Base-by-base conservation (phyloP, 1,284 basidiomycete species). In the Vanrija sp. region DNA sequence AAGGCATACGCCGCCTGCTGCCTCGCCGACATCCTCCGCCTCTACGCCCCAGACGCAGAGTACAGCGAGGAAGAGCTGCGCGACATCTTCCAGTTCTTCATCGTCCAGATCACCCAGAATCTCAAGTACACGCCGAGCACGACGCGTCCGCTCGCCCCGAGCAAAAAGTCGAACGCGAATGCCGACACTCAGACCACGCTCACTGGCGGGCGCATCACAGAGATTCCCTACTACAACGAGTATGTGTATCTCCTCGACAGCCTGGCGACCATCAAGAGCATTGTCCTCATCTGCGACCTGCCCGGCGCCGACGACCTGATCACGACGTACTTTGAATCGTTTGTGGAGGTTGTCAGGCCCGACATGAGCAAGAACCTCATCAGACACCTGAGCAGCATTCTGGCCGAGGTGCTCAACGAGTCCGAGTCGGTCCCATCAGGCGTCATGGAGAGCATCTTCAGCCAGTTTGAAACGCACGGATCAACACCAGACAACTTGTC, bases 31-130 rank as follows among this genome's bases (percentile, higher is more conserved):
- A 80, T 98, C 55, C 84, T 99, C 47, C 79, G 92, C 36, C 82
- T 98, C 44, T 97, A 93, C 73, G 96, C 96, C 0, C 96, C 96
- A 2, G 91, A 98, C 69, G 95, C 96, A 25, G 96, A 96, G 10
- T 98, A 95, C 72, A 94, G 86, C 4, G 85, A 85, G 46, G 77
- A 81, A 45, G 89, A 98, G 72, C 83, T 98, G 38, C 75, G 78
- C 59, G 90, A 95, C 73, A 93, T 97, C 69, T 97, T 97, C 76
- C 84, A 91, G 66, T 97, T 97, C 81, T 89, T 96, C 80, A 84
- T 92, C 68, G 80, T 84, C 22, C 93, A 95, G 72, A 84, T 97
- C 56, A 79, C 81, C 5, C 79, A 79, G 4, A 85, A 88, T 10
- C 83, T 96, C 65, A 87, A 85, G 63, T 82, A 84, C 20, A 73